phyloP scores from a whole-genome alignment of 2,329 filamentous ascomycete species.

The Colletotrichum siamense region DNA sequence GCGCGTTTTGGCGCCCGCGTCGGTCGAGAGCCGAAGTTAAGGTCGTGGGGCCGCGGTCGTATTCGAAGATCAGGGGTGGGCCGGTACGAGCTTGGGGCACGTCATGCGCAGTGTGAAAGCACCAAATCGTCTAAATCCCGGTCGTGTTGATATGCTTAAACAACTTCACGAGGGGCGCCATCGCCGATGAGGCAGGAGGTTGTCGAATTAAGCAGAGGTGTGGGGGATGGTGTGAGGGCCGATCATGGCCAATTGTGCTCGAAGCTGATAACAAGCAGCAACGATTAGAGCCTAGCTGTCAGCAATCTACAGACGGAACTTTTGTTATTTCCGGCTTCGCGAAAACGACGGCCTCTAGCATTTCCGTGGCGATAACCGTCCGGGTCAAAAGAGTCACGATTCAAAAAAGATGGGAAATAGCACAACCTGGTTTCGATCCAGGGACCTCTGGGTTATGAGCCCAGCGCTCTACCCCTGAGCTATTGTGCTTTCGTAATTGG shows the following conservation, averaged over 20 bases:
- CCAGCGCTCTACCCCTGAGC: slow-evolving; percentile 3
- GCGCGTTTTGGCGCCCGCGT: background rate
- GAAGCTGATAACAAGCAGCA: background rate
- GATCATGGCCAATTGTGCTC: background rate
- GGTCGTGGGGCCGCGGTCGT: slow-evolving; percentile 7
- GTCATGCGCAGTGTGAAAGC: background rate
- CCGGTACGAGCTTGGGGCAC: slow-evolving; percentile 3
- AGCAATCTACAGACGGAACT: background rate
- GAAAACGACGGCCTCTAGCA: background rate
- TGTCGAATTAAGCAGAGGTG: background rate
- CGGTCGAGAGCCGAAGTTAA: slow-evolving; percentile 1
- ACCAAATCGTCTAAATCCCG: background rate
- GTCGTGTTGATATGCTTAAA: background rate
- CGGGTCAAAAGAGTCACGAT: background rate
- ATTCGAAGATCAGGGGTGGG: slow-evolving; percentile 5
- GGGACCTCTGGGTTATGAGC: slow-evolving; percentile 6
- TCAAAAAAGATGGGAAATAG: background rate
- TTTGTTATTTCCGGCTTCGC: background rate
- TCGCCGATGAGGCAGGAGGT: background rate
- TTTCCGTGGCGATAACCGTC: background rate
- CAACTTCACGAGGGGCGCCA: background rate
- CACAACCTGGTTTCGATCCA: background rate
- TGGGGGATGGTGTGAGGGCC: background rate
- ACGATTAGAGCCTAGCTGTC: background rate
- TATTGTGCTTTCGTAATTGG: background rate